Conservation (phyloP, 139 green algal genomes). For the Desmodesmus armatus region DNA sequence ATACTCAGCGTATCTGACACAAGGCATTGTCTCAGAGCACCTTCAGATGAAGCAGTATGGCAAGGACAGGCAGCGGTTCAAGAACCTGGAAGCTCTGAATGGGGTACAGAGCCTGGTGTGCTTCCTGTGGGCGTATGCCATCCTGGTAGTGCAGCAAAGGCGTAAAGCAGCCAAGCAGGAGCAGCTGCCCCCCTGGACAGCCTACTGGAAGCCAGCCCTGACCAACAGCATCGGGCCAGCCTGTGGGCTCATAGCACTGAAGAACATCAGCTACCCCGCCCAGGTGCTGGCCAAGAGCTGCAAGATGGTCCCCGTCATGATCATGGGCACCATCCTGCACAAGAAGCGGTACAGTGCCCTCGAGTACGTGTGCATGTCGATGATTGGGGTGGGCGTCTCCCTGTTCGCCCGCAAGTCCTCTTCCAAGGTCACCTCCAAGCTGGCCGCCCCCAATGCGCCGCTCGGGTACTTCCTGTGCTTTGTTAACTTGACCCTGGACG, state of each 20-base stretch:
- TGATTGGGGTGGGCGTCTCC: conserved; percentile 86
- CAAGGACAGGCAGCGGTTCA: conserved; percentile 74
- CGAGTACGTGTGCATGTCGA: conserved; percentile 90
- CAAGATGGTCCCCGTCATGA: conserved; percentile 98
- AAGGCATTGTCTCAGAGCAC: conserved; percentile 89
- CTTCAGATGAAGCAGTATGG: conserved; percentile 89
- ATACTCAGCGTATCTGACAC: conserved; percentile 94
- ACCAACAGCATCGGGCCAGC: conserved; percentile 93
- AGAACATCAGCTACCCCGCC: conserved; percentile 94
- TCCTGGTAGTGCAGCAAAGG: conserved; percentile 58
- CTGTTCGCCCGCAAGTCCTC: conserved; percentile 77
- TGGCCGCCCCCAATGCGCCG: conserved; percentile 85
- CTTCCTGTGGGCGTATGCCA: conserved; percentile 85
- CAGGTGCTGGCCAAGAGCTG: conserved; percentile 97
- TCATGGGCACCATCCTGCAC: conserved; percentile 91
- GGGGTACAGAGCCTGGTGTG: conserved; percentile 88
- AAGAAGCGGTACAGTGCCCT: conserved; percentile 81
- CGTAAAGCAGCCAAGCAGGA: conserved; percentile 15
- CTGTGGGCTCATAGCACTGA: conserved; percentile 89
- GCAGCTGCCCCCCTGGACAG: conserved; percentile 57
- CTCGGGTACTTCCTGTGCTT: conserved; percentile 94
- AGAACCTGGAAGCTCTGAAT: conserved; percentile 89
- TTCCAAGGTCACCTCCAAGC: conserved; percentile 71
- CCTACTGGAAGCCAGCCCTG: conserved; percentile 87
- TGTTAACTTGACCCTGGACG: conserved; percentile 94